Evolutionary conservation across 106 monocot species (phyloP).

Genomic region (Phalaenopsis equestris): DNA sequence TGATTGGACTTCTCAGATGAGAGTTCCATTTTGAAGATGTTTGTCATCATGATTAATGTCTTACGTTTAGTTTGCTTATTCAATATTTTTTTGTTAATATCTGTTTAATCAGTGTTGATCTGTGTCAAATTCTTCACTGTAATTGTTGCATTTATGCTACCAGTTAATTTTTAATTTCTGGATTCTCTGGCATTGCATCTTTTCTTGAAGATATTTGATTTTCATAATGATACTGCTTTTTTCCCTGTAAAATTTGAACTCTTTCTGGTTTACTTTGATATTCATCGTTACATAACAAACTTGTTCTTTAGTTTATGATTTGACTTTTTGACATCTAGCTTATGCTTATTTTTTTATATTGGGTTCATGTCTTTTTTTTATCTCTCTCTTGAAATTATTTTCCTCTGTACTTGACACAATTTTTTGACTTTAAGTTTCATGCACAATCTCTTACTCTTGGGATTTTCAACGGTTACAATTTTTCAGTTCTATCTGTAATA

Average conservation of each 20-base stretch:
- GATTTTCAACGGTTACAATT: neutral
- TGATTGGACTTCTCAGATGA: neutral
- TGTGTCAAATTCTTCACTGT: neutral
- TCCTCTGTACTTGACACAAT: neutral
- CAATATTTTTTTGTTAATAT: neutral
- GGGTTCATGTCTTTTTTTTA: neutral
- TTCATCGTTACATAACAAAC: neutral
- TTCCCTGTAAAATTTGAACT: no score
- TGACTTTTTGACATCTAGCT: neutral
- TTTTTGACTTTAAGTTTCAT: neutral
- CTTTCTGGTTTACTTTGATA: neutral
- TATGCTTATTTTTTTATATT: neutral
- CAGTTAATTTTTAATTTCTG: conserved; percentile 1
- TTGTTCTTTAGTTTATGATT: neutral
- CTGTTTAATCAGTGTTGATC: neutral
- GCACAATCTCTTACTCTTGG: neutral
- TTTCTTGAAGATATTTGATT: neutral
- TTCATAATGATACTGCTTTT: neutral
- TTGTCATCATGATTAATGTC: neutral
- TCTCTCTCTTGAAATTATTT: neutral
- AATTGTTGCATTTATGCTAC: neutral
- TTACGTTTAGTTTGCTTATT: neutral
- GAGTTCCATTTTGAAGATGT: neutral
- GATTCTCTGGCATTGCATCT: neutral
- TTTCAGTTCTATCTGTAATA: neutral